phyloP scores from a whole-genome alignment of 768 basidiomycete species.

The Xerocomus spinulosus region DNA sequence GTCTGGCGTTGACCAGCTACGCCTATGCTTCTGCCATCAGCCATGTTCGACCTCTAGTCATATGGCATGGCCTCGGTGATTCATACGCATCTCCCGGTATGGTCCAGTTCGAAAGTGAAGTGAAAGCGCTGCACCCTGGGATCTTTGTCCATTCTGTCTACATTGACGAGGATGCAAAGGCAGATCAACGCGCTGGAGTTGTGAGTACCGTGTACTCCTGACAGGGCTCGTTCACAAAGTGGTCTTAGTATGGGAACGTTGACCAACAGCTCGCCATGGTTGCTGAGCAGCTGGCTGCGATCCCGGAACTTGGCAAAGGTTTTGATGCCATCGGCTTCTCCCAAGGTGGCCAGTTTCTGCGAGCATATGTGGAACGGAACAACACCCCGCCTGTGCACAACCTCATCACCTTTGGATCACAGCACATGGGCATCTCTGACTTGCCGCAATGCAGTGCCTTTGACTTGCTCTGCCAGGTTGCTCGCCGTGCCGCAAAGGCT shows the following conservation, averaged over 20 bases:
- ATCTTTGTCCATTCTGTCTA: slow-evolving; percentile 76
- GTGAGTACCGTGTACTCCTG: slow-evolving; percentile 44
- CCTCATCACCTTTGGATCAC: slow-evolving; percentile 82
- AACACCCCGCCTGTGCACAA: slow-evolving; percentile 73
- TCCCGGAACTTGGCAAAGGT: slow-evolving; percentile 61
- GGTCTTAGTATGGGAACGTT: slow-evolving; percentile 67
- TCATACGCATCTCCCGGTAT: slow-evolving; percentile 71
- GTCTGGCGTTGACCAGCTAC: slow-evolving; percentile 13
- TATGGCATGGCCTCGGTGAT: slow-evolving; percentile 86
- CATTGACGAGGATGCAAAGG: slow-evolving; percentile 55
- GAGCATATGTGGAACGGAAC: slow-evolving; percentile 77
- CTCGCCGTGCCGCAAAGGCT: slow-evolving; percentile 53
- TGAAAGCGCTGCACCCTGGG: slow-evolving; percentile 63
- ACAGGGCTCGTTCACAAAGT: slow-evolving; percentile 2
- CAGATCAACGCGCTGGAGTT: slow-evolving; percentile 66
- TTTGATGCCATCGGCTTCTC: slow-evolving; percentile 90
- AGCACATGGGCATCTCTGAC: slow-evolving; percentile 83
- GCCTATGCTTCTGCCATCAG: slow-evolving; percentile 12
- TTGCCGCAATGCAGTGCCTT: slow-evolving; percentile 58
- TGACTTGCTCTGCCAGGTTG: slow-evolving; percentile 68
- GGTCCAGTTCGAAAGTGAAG: slow-evolving; percentile 52
- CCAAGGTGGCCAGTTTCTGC: slow-evolving; percentile 84
- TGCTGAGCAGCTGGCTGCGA: slow-evolving; percentile 55
- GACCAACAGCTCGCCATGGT: slow-evolving; percentile 65
- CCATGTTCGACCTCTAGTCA: slow-evolving; percentile 51